phyloP scores from a whole-genome alignment of 1,139 yeast species.

The Wickerhamomyces sp. region DNA sequence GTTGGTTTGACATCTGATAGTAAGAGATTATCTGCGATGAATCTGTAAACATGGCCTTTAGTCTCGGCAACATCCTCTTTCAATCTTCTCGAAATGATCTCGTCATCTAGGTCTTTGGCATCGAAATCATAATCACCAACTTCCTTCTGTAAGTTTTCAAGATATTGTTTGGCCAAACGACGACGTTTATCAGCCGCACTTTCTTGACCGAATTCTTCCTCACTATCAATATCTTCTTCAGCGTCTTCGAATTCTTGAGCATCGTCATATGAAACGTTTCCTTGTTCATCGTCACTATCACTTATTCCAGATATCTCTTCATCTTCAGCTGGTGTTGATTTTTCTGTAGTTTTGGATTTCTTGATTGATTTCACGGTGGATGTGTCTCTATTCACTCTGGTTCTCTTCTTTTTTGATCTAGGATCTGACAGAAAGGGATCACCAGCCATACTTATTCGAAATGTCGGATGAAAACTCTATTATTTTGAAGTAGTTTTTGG shows the following conservation, averaged over 20 bases:
- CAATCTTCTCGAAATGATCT: constrained; percentile 73
- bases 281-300: constrained; percentile 23
- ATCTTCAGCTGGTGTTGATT: constrained; percentile 12
- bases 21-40: constrained; percentile 49
- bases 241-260: constrained; percentile 29
- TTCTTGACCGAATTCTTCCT: constrained; percentile 69
- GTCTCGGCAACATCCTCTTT: constrained; percentile 87
- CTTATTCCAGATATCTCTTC: constrained; percentile 25
- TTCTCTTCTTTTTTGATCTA: constrained; percentile 45
- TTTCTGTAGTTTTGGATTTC: constrained; percentile 6
- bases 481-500: not conserved
- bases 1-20: constrained; percentile 37
- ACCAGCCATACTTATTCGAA: constrained; percentile 35
- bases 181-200: constrained; percentile 92
- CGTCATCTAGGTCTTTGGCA: constrained; percentile 90
- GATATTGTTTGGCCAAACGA: constrained; percentile 87
- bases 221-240: constrained; percentile 50
- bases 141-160: constrained; percentile 68
- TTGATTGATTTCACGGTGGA: constrained; percentile 9
- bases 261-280: constrained; percentile 30
- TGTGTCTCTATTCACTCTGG: constrained; percentile 22
- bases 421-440: constrained; percentile 65
- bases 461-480: not conserved
- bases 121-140: constrained; percentile 57
- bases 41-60: constrained; percentile 76